A percentile compares a stretch with the other conserved stretches of the same genome.
Conservation (phyloP, 371 early-diverging fungal genomes). For the Mucor ambiguus region DNA sequence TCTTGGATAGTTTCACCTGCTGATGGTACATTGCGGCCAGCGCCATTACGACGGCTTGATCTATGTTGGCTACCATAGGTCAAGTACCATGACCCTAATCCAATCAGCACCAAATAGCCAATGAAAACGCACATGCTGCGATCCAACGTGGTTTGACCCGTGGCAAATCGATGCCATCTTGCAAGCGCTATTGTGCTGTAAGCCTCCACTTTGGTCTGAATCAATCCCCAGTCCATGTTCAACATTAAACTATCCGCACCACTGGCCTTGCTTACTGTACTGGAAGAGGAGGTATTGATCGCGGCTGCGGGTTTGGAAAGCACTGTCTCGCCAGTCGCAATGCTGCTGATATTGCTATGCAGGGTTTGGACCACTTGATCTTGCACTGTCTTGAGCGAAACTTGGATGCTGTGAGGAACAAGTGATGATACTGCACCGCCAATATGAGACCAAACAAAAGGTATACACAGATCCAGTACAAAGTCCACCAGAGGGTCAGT, state of each 20-base stretch:
- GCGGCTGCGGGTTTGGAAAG: neutral
- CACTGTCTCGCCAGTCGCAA: neutral
- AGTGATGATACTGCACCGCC: slow-evolving; percentile 10
- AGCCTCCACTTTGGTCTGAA: slow-evolving; percentile 32
- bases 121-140: slow-evolving; percentile 51
- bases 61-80: slow-evolving; percentile 27
- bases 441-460: slow-evolving; percentile 31
- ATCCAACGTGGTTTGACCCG: slow-evolving; percentile 45
- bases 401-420: slow-evolving; percentile 9
- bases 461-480: slow-evolving; percentile 43
- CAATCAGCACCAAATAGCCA: slow-evolving; percentile 51
- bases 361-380: neutral
- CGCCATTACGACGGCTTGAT: neutral
- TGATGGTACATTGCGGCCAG: neutral
- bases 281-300: neutral
- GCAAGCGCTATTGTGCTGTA: slow-evolving; percentile 16
- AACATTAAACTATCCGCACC: neutral
- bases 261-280: neutral
- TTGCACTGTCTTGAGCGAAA: slow-evolving; percentile 6
- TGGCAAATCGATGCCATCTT: slow-evolving; percentile 55
- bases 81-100: slow-evolving; percentile 55
- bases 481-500: slow-evolving; percentile 61
- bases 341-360: neutral
- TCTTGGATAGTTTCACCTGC: slow-evolving; percentile 47
- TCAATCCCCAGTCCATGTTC: slow-evolving; percentile 14